Evolutionary conservation across 2,329 filamentous ascomycete genomes (phyloP).

Genomic region (Sclerotinia borealis): DNA sequence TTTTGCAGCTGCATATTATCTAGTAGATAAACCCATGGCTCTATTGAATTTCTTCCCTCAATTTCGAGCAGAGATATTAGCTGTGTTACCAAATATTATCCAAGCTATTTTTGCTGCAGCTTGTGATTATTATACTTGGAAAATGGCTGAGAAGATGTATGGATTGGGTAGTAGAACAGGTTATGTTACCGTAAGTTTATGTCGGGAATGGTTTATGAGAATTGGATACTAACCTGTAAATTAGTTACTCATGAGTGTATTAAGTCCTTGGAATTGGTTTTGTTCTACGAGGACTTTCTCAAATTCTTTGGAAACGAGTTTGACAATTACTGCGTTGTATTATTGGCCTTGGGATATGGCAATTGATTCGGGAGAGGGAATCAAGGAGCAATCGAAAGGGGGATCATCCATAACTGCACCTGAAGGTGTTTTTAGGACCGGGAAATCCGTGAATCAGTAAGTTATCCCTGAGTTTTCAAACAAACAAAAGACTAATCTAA

Average conservation of each 20-base stretch:
- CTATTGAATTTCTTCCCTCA: conserved; percentile 48
- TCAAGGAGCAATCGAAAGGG: neutral
- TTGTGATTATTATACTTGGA: conserved; percentile 84
- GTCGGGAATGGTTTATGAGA: neutral
- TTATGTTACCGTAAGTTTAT: conserved; percentile 57
- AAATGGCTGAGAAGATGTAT: conserved; percentile 67
- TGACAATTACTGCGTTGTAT: conserved; percentile 73
- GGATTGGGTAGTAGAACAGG: conserved; percentile 57
- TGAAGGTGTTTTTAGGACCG: conserved; percentile 21
- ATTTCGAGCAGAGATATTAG: conserved; percentile 58
- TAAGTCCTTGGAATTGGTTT: conserved; percentile 95
- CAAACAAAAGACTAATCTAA: neutral
- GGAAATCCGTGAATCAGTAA: conserved; percentile 33
- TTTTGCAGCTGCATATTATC: conserved; percentile 70
- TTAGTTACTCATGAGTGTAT: conserved; percentile 63
- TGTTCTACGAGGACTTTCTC: conserved; percentile 90
- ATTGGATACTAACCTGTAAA: conserved; percentile 7
- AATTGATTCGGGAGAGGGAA: conserved; percentile 20
- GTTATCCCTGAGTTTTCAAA: neutral
- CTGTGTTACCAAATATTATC: conserved; percentile 65
- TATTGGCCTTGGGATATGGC: conserved; percentile 83
- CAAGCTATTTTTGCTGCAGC: conserved; percentile 74
- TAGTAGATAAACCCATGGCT: conserved; percentile 50
- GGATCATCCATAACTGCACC: neutral
- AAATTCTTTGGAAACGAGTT: conserved; percentile 84